Conservation (phyloP, 2,329 filamentous ascomycete species). For the Aspergillus sp. region DNA sequence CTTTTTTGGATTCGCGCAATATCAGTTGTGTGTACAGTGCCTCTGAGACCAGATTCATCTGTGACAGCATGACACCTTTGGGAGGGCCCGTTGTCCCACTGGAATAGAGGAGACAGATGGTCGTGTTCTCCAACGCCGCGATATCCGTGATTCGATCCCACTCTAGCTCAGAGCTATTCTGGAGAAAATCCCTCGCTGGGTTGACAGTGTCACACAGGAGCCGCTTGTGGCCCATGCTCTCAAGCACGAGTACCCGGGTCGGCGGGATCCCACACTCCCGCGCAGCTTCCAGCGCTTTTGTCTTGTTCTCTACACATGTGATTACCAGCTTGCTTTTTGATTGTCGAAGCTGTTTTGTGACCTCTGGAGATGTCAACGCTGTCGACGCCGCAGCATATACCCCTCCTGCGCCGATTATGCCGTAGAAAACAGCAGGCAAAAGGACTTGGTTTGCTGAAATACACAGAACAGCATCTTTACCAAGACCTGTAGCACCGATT, state of each 20-base stretch:
- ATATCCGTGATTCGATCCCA: slow-evolving; percentile 62
- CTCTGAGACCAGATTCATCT: slow-evolving; percentile 51
- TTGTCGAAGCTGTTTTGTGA: slow-evolving; percentile 15
- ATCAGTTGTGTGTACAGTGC: slow-evolving; percentile 25
- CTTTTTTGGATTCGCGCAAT: slow-evolving; percentile 30
- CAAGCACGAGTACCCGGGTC: slow-evolving; percentile 57
- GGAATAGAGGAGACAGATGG: slow-evolving; percentile 53
- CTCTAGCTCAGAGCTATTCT: slow-evolving; percentile 42
- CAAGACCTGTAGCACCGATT: slow-evolving; percentile 55
- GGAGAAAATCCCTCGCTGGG: slow-evolving; percentile 14
- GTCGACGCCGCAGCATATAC: slow-evolving; percentile 59
- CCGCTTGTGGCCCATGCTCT: slow-evolving; percentile 45
- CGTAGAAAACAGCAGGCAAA: slow-evolving; percentile 59
- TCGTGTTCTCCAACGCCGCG: slow-evolving; percentile 50
- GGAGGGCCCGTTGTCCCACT: slow-evolving; percentile 54
- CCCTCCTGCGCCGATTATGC: slow-evolving; percentile 62
- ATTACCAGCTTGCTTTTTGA: slow-evolving; percentile 17
- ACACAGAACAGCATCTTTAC: slow-evolving; percentile 59
- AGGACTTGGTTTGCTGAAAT: slow-evolving; percentile 62
- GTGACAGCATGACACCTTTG: slow-evolving; percentile 52
- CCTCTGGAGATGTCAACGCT: slow-evolving; percentile 50
- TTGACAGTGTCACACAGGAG: slow-evolving; percentile 25
- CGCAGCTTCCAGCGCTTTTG: slow-evolving; percentile 54
- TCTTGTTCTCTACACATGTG: slow-evolving; percentile 33
- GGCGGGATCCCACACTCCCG: slow-evolving; percentile 52